Evolutionary conservation across 805 yeast genomes (phyloP).

Genomic region (Metschnikowia lunata): DNA sequence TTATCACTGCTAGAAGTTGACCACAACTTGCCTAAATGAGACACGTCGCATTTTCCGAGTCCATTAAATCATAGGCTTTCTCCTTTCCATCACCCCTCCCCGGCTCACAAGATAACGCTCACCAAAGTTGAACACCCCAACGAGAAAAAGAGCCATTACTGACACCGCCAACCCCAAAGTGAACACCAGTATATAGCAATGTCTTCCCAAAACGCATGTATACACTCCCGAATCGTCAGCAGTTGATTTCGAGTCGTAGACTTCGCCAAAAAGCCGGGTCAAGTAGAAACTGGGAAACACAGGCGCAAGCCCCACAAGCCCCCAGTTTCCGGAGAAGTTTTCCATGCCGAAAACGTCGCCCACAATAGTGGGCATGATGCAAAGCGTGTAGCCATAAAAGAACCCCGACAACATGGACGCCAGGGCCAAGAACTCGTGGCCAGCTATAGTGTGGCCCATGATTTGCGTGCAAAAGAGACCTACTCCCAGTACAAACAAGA

Average conservation of each 20-base stretch:
- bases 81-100: conserved; percentile 1
- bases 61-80: background rate
- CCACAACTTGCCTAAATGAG: too few species aligned
- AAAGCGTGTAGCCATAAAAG: conserved; percentile 70
- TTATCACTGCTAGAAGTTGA: too few species aligned
- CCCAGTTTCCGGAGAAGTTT: conserved; percentile 70
- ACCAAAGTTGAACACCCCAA: conserved; percentile 15
- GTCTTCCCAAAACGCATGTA: conserved; percentile 30
- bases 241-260: conserved; percentile 48
- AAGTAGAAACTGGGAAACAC: conserved; percentile 55
- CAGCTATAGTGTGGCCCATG: conserved; percentile 35
- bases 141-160: conserved; percentile 20
- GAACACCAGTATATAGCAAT: conserved; percentile 39
- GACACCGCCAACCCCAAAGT: conserved; percentile 33
- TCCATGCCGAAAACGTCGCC: conserved; percentile 69
- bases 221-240: conserved; percentile 10
- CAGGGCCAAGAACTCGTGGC: conserved; percentile 39
- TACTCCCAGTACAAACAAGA: conserved; percentile 49
- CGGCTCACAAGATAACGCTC: conserved; percentile 7
- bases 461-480: conserved; percentile 50
- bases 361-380: conserved; percentile 71
- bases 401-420: conserved; percentile 59
- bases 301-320: conserved; percentile 63
- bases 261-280: conserved; percentile 58
- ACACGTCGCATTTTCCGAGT: too few species aligned